Percentiles rank a stretch among this genome's conserved stretches.
Evolutionary conservation across 176 grass and related monocot species (phyloP).

Genomic region (Ananas comosus): DNA sequence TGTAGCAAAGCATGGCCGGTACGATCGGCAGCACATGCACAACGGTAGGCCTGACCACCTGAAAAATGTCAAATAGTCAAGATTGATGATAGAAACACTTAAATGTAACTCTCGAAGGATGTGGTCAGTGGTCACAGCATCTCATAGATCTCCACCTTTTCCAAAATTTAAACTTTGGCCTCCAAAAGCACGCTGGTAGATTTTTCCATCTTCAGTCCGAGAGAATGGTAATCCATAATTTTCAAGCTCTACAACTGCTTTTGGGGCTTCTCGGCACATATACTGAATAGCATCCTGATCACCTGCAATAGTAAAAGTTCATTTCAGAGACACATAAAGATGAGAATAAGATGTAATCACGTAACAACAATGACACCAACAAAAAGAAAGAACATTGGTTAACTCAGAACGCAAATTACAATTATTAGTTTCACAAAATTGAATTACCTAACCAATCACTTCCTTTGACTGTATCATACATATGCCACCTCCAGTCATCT

Average conservation of each 20-base stretch:
- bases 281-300: slow-evolving; percentile 99
- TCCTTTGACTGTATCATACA: slow-evolving; percentile 99
- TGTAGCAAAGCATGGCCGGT: slow-evolving; percentile 98
- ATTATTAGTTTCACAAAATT: background rate
- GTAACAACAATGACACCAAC: background rate
- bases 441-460: slow-evolving; percentile 91
- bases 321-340: background rate
- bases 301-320: slow-evolving; percentile 23
- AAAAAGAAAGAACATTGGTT: background rate
- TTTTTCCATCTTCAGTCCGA: slow-evolving; percentile 96
- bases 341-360: background rate
- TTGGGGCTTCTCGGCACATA: slow-evolving; percentile 99
- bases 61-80: slow-evolving; percentile 9
- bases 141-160: slow-evolving; percentile 46
- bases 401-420: background rate
- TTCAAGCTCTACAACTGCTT: slow-evolving; percentile 98
- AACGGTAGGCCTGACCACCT: slow-evolving; percentile 91
- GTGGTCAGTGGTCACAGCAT: background rate
- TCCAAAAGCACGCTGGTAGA: slow-evolving; percentile 94
- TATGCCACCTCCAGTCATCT: slow-evolving; percentile 99
- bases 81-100: slow-evolving; percentile 8
- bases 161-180: slow-evolving; percentile 97
- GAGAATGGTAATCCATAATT: slow-evolving; percentile 98
- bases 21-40: slow-evolving; percentile 88
- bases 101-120: background rate